These are phyloP conservation scores for Penicillium griseofulvum DNA, from an alignment of 2,329 filamentous ascomycete genomes.

Conservation along the genomic window DNA sequence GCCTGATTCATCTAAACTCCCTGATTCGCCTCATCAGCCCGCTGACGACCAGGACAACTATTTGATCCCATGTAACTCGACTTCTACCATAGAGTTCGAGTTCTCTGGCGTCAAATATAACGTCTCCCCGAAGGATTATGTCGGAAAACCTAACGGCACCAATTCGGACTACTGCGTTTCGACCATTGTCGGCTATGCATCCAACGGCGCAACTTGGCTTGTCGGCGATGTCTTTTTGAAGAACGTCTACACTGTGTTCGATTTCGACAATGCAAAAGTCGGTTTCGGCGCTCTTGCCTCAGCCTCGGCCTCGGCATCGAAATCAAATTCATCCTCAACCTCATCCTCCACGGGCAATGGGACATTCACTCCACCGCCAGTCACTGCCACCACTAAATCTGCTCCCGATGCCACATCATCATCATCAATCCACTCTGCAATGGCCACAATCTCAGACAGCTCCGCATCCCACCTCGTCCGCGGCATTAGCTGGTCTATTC, in stretches of 20 bases:
- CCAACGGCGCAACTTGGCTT: conserved; percentile 68
- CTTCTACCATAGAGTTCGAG: conserved; percentile 58
- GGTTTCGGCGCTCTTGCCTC: conserved; percentile 32
- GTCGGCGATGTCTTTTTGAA: conserved; percentile 83
- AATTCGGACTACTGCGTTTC: conserved; percentile 52
- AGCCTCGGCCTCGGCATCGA: conserved; percentile 2
- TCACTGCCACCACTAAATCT: conserved; percentile 10
- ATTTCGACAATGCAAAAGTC: conserved; percentile 58
- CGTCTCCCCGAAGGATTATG: conserved; percentile 70
- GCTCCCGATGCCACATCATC: conserved; percentile 1
- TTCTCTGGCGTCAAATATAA: conserved; percentile 68
- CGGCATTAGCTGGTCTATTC: conserved; percentile 15
- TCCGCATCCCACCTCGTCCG: conserved; percentile 14
- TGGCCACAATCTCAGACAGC: conserved; percentile 5
- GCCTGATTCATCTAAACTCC: conserved; percentile 57
- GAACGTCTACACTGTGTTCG: conserved; percentile 85
- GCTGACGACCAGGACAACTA: conserved; percentile 56
- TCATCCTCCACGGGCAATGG: conserved; percentile 12
- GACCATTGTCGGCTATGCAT: conserved; percentile 70
- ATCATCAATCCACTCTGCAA: conserved; percentile 6
- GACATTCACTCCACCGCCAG: conserved; percentile 12
- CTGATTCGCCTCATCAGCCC: conserved; percentile 54
- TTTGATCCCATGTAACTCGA: conserved; percentile 69
- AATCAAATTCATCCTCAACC: not conserved
- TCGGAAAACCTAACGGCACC: conserved; percentile 42